Conservation (phyloP, 2,329 filamentous ascomycete genomes). For the Aspergillus niger region DNA sequence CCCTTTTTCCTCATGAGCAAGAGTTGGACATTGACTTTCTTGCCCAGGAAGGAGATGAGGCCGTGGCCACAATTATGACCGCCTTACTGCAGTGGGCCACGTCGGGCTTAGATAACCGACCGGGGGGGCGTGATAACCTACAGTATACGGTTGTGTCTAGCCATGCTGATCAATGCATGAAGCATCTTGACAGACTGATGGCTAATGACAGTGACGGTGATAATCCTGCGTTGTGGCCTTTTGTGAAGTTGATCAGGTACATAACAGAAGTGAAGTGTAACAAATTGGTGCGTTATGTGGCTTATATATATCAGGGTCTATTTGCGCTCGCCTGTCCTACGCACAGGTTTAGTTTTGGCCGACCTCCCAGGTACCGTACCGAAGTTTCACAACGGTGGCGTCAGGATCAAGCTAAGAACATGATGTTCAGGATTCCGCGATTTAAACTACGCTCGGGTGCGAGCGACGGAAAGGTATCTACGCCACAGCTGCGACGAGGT, state of each 20-base stretch:
- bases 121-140: slow-evolving; percentile 14
- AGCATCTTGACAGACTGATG: slow-evolving; percentile 19
- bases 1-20: slow-evolving; percentile 18
- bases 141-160: slow-evolving; percentile 5
- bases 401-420: too few relatives aligned
- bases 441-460: slow-evolving; percentile 23
- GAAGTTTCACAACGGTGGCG: not conserved
- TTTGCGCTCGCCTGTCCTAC: slow-evolving; percentile 20
- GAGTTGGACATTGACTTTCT: slow-evolving; percentile 19
- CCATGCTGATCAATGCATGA: slow-evolving; percentile 17
- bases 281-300: too few relatives aligned
- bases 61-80: slow-evolving; percentile 9
- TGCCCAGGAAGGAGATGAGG: slow-evolving; percentile 3
- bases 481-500: slow-evolving; percentile 25
- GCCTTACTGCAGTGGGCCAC: slow-evolving; percentile 15
- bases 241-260: slow-evolving; percentile 25
- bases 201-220: not conserved
- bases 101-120: slow-evolving; percentile 9
- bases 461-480: slow-evolving; percentile 26
- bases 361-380: slow-evolving; percentile 21
- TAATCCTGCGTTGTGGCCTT: slow-evolving; percentile 24
- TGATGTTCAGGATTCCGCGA: slow-evolving; percentile 22
- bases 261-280: not conserved
- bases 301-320: slow-evolving; percentile 20
- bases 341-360: slow-evolving; percentile 24